Evolutionary conservation across 2,329 filamentous ascomycete species (phyloP), one percentile per base, ranked within the genome.

Genomic region (Cladophialophora carrionii): DNA sequence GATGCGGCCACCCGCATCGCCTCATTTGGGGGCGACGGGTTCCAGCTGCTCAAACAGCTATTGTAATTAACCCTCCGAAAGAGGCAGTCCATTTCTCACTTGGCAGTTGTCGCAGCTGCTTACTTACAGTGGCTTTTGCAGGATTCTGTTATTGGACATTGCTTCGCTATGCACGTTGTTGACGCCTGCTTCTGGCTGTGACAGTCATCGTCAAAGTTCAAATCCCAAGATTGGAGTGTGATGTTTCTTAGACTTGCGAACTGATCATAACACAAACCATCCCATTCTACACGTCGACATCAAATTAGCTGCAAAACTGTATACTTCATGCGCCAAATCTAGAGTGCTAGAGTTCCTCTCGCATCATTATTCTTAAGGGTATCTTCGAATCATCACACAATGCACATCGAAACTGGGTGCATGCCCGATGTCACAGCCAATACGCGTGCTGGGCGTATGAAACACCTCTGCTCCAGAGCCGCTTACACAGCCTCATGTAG

Each of bases 401-500:
- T 43, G 7, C 17, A 6, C 37, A 43, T n/a, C n/a, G n/a, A n/a
- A n/a, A n/a, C n/a, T n/a, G n/a, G n/a, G n/a, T 7, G 37, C n/a
- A 6, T 43, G 37, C n/a, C 17, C 37, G 17, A 6, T 2, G 14
- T 9, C 12, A 32, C 4, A 14, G 24, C 29, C 32, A 20, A 29
- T 31, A 29, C 41, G 2, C 26, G n/a, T 56, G 41, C 12, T 52
- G 48, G 46, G 61, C 46, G 53, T 63, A 32, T 48, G 37, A n/a
- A 9, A 29, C 34, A 43, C 34, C 4, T 12, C 55, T 4, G 17
- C 22, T 14, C 17, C 29, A 24, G n/a, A 22, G 41, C 24, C 2
- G 48, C n/a, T 49, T 60, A 59, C 43, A 58, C 57, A 58, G 22
- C 57, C 60, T 72, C 68, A 63, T 68, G 70, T 20, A 72, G 46